Percentiles rank a stretch among this genome's conserved stretches.
Evolutionary conservation across 148 eudicot genomes (phyloP).

Genomic region (Bassia scoparia): DNA sequence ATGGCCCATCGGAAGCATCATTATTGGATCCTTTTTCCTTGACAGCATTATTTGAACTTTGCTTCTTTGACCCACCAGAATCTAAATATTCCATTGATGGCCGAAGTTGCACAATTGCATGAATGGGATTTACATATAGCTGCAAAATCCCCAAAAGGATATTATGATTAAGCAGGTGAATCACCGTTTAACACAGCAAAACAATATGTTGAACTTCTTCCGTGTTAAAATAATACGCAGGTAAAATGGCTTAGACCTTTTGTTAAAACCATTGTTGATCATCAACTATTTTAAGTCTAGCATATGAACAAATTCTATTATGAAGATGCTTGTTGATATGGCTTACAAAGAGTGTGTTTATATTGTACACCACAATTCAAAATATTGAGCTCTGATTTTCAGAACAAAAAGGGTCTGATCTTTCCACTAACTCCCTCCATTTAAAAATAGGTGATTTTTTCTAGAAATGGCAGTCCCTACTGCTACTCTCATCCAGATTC

Average conservation of each 20-base stretch:
- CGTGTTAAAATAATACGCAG: not conserved
- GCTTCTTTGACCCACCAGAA: constrained; percentile 37
- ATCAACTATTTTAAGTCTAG: not conserved
- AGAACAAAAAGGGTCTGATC: not conserved
- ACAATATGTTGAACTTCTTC: not conserved
- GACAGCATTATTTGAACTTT: constrained; percentile 24
- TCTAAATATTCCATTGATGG: constrained; percentile 64
- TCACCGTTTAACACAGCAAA: not conserved
- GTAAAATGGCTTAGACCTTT: no score
- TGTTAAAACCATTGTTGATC: not conserved
- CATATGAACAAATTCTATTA: not conserved
- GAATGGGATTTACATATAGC: constrained; percentile 83
- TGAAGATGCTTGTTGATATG: not conserved
- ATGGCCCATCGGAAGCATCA: constrained; percentile 39
- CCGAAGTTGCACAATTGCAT: constrained; percentile 79
- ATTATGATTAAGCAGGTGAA: not conserved
- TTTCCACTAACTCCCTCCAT: not conserved
- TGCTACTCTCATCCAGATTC: not conserved
- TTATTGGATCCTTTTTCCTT: constrained; percentile 42
- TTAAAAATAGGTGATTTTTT: not conserved
- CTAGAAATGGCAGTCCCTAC: not conserved
- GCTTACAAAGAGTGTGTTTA: not conserved
- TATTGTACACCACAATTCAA: not conserved
- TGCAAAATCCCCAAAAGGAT: constrained; percentile 41
- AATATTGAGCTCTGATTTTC: not conserved